Evolutionary conservation across 108 stramenopile genomes (phyloP).

Genomic region (Nitzschia palea): DNA sequence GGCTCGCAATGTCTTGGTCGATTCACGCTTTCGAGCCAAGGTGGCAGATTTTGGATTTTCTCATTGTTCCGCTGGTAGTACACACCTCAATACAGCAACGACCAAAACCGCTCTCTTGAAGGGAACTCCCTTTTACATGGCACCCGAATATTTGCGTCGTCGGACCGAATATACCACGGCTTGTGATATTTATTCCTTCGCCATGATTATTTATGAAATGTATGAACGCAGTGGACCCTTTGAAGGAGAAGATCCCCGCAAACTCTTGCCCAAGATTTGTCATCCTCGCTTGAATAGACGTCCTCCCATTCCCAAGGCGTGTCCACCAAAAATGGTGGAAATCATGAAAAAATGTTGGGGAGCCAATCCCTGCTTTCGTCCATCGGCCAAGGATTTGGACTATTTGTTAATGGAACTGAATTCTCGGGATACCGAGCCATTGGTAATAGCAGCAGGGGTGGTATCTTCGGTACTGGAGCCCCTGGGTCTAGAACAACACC

Average conservation of each 20-base stretch:
- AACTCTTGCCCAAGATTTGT: not conserved
- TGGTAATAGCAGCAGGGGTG: slow-evolving; percentile 13
- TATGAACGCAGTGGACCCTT: slow-evolving; percentile 51
- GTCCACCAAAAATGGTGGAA: slow-evolving; percentile 2
- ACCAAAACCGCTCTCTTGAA: not conserved
- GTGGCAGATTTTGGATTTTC: slow-evolving; percentile 62
- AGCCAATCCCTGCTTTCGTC: not conserved
- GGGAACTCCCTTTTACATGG: slow-evolving; percentile 51
- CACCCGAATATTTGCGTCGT: slow-evolving; percentile 65
- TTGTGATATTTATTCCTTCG: slow-evolving; percentile 59
- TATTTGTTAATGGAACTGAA: slow-evolving; percentile 22
- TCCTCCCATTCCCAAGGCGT: slow-evolving; percentile 8
- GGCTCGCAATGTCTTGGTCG: slow-evolving; percentile 43
- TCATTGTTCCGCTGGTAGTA: too few relatives aligned
- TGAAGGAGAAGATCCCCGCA: slow-evolving; percentile 36
- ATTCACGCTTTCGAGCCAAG: slow-evolving; percentile 51
- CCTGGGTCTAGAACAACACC: not conserved
- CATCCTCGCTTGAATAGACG: slow-evolving; percentile 17
- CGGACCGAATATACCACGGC: slow-evolving; percentile 36
- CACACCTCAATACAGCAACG: slow-evolving; percentile 32
- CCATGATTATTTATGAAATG: slow-evolving; percentile 53
- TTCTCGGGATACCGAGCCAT: not conserved
- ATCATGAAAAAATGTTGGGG: slow-evolving; percentile 27
- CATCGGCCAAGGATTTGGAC: slow-evolving; percentile 24
- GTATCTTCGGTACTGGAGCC: slow-evolving; percentile 28